A percentile compares a stretch with the other conserved stretches of the same genome.
phyloP scores from a whole-genome alignment of 1,139 yeast genomes.

The Blastobotrys illinoisensis region DNA sequence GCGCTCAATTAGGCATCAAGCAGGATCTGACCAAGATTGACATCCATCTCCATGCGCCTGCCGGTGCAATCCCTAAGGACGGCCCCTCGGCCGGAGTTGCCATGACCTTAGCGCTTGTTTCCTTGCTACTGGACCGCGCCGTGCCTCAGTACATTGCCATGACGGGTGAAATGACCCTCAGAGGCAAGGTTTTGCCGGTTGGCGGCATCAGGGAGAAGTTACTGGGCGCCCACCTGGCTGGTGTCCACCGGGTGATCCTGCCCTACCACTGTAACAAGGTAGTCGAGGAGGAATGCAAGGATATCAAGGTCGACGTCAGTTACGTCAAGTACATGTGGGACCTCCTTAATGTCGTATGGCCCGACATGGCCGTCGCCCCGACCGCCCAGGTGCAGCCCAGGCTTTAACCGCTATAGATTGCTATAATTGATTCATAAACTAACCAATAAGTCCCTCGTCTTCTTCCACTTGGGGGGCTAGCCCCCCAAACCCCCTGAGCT shows the following conservation, averaged over 20 bases:
- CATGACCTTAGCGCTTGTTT: constrained; percentile 74
- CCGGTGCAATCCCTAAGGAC: constrained; percentile 83
- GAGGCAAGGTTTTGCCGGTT: constrained; percentile 82
- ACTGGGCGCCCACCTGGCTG: constrained; percentile 76
- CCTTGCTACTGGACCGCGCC: constrained; percentile 61
- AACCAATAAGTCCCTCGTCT: too few species aligned
- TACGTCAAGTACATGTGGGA: constrained; percentile 80
- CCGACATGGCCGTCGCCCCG: background rate
- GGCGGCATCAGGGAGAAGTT: constrained; percentile 87
- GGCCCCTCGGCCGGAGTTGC: constrained; percentile 95
- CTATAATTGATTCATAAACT: too few species aligned
- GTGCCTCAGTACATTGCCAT: constrained; percentile 71
- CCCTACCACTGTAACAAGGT: constrained; percentile 71
- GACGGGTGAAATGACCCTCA: constrained; percentile 89
- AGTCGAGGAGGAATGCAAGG: constrained; percentile 54
- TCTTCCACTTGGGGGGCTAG: too few species aligned
- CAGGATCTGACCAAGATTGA: constrained; percentile 46
- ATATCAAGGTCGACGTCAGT: constrained; percentile 50
- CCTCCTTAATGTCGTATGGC: constrained; percentile 65
- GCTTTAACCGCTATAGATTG: background rate
- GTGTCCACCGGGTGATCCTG: constrained; percentile 54
- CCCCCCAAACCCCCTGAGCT: too few species aligned
- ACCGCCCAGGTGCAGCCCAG: background rate
- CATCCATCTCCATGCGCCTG: constrained; percentile 82
- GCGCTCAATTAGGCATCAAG: constrained; percentile 35